These are phyloP conservation scores for Aegilops longissima DNA, from an alignment of 176 grass and related monocot species.

Conservation along the genomic window DNA sequence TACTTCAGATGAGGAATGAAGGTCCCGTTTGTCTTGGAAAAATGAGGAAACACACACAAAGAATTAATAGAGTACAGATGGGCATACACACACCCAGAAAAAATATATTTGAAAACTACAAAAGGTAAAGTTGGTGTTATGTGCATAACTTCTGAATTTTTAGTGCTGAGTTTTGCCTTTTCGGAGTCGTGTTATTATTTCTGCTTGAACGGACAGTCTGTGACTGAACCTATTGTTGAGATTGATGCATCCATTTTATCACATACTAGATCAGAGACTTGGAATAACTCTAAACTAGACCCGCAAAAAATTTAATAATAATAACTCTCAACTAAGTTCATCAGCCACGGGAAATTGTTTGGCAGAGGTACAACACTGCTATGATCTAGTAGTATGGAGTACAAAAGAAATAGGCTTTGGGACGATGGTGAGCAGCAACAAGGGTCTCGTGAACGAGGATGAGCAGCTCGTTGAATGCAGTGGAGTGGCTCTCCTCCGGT, in stretches of 20 bases:
- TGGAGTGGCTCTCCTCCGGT: too few relatives aligned
- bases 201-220: neutral
- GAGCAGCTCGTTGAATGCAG: neutral
- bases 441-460: neutral
- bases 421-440: neutral
- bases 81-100: too few relatives aligned
- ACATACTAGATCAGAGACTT: neutral
- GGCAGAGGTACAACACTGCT: neutral
- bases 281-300: too few relatives aligned
- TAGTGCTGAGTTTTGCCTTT: conserved; percentile 3
- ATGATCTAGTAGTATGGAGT: neutral
- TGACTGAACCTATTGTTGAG: too few relatives aligned
- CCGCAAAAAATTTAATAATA: too few relatives aligned
- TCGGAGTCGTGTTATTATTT: neutral
- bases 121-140: conserved; percentile 9
- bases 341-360: too few relatives aligned
- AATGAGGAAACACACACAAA: neutral
- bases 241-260: neutral
- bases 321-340: too few relatives aligned
- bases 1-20: neutral
- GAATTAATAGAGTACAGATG: too few relatives aligned
- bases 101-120: neutral
- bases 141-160: neutral
- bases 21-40: conserved; percentile 13
- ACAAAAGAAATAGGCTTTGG: neutral